Conservation (phyloP, 139 green algal genomes). For the Chlorella ohadii region DNA sequence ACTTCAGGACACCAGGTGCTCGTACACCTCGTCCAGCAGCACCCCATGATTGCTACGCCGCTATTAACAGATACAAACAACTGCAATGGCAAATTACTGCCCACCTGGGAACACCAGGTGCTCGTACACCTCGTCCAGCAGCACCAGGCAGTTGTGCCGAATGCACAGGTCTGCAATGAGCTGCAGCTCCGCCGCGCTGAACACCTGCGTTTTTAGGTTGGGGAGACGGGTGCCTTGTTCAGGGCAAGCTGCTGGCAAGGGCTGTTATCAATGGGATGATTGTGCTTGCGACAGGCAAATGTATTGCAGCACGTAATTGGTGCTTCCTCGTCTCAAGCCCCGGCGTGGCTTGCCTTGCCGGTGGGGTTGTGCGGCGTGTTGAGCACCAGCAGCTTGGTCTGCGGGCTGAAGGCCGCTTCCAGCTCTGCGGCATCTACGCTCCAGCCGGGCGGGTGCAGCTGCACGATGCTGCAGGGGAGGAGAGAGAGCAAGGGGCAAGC, state of each 20-base stretch:
- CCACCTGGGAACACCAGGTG: slow-evolving; percentile 36
- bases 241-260: no score
- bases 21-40: slow-evolving; percentile 71
- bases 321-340: no score
- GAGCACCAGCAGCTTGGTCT: slow-evolving; percentile 78
- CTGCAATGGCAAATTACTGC: neutral
- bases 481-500: no score
- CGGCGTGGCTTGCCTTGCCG: slow-evolving; percentile 37
- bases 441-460: slow-evolving; percentile 62
- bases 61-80: no score
- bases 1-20: slow-evolving; percentile 36
- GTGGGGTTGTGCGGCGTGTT: slow-evolving; percentile 91
- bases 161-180: slow-evolving; percentile 70
- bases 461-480: slow-evolving; percentile 36
- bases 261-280: no score
- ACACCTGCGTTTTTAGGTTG: slow-evolving; percentile 58
- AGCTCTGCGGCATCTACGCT: slow-evolving; percentile 40
- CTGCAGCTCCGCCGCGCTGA: slow-evolving; percentile 71
- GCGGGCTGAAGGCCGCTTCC: slow-evolving; percentile 48
- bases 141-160: slow-evolving; percentile 61
- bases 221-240: neutral
- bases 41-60: no score
- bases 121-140: slow-evolving; percentile 72
- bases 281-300: no score
- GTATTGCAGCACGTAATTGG: no score